These are phyloP conservation scores for Tetracladium setigerum DNA, from an alignment of 495 filamentous ascomycete species.

Conservation along the genomic window DNA sequence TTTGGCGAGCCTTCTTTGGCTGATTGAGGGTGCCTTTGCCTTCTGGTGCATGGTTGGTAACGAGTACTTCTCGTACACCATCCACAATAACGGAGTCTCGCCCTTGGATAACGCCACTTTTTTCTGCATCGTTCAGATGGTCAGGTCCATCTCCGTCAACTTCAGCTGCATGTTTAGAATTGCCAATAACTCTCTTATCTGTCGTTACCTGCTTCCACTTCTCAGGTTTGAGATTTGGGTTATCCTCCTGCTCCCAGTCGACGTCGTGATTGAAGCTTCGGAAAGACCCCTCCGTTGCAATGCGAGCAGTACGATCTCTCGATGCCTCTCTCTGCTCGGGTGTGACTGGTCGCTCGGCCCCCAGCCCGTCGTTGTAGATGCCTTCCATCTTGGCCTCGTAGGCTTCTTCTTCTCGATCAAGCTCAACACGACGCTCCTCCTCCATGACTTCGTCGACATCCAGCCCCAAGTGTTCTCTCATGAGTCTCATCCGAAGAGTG, in stretches of 20 bases:
- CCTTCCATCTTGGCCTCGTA: slow-evolving; percentile 43
- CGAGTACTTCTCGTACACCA: slow-evolving; percentile 54
- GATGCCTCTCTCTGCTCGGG: background rate
- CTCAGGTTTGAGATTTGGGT: slow-evolving; percentile 28
- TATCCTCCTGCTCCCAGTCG: slow-evolving; percentile 23
- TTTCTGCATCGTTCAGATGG: slow-evolving; percentile 50
- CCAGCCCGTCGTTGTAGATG: slow-evolving; percentile 37
- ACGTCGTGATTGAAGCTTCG: slow-evolving; percentile 83
- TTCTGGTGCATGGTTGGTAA: slow-evolving; percentile 49
- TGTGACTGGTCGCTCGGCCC: slow-evolving; percentile 13
- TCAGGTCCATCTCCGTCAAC: slow-evolving; percentile 72
- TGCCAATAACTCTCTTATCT: slow-evolving; percentile 57
- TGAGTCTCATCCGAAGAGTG: slow-evolving; percentile 84
- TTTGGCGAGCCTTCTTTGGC: slow-evolving; percentile 33
- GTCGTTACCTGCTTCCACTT: slow-evolving; percentile 44
- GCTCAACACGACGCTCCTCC: slow-evolving; percentile 57
- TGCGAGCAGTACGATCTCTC: slow-evolving; percentile 14
- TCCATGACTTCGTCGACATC: slow-evolving; percentile 89
- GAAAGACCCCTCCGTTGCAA: slow-evolving; percentile 41
- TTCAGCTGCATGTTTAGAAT: slow-evolving; percentile 61
- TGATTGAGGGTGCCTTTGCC: slow-evolving; percentile 48
- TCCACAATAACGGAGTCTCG: slow-evolving; percentile 60
- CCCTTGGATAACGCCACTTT: slow-evolving; percentile 46
- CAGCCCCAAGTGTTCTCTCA: slow-evolving; percentile 94
- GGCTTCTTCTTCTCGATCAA: slow-evolving; percentile 37